Conservation (phyloP, 192 early-diverging fungal genomes). For the Umbelopsis ramanniana region DNA sequence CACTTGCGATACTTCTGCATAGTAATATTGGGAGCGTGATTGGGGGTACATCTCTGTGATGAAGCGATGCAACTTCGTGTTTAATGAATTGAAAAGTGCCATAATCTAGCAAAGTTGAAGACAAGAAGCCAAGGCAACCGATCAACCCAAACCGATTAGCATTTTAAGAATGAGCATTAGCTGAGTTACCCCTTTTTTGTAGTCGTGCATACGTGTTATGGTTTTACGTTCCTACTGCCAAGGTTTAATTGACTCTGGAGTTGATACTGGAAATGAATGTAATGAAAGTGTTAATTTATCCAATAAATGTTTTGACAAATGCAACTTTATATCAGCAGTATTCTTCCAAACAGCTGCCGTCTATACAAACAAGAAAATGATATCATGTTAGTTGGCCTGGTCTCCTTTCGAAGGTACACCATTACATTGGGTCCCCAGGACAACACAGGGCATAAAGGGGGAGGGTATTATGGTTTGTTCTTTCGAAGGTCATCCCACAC, state of each 20-base stretch:
- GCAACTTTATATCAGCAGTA: not conserved
- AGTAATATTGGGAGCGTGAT: constrained; percentile 6
- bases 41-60: constrained; percentile 24
- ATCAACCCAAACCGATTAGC: not conserved
- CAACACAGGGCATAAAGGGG: not conserved
- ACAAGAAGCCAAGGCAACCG: not conserved
- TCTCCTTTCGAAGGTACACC: constrained; percentile 1
- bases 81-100: constrained; percentile 12
- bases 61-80: constrained; percentile 26
- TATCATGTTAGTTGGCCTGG: not conserved
- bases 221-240: not conserved
- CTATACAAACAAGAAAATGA: not conserved
- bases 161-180: not conserved
- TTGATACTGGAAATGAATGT: not conserved
- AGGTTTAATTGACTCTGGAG: not conserved
- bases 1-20: constrained; percentile 16
- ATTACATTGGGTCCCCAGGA: not conserved
- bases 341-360: not conserved
- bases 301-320: not conserved
- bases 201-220: not conserved
- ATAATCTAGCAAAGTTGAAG: not conserved
- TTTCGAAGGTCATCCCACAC: not conserved
- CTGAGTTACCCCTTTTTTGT: not conserved
- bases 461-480: not conserved
- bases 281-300: not conserved